A percentile compares a stretch with the other conserved stretches of the same genome.
Evolutionary conservation across 2,329 filamentous ascomycete species (phyloP).

Genomic region (Penicillium rolfsii): DNA sequence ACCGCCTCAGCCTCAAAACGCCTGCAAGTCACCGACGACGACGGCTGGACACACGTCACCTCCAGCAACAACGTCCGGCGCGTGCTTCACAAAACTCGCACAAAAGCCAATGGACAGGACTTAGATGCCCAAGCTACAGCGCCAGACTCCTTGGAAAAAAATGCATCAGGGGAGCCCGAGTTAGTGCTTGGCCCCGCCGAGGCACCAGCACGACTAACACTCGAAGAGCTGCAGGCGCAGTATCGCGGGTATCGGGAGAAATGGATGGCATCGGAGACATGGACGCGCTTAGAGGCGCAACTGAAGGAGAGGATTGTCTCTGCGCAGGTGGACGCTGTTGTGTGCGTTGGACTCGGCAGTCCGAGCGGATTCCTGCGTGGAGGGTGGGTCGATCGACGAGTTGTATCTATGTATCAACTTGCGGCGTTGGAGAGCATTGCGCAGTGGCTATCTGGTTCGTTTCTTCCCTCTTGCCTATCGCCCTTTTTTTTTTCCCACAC

Average conservation of each 20-base stretch:
- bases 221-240: conserved; percentile 37
- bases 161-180: conserved; percentile 4
- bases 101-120: background rate
- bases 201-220: conserved; percentile 38
- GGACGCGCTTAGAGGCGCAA: conserved; percentile 26
- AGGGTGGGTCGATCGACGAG: conserved; percentile 47
- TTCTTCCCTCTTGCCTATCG: background rate
- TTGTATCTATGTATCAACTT: conserved; percentile 47
- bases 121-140: background rate
- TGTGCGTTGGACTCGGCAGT: conserved; percentile 48
- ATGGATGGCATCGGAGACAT: conserved; percentile 38
- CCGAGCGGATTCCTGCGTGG: conserved; percentile 47
- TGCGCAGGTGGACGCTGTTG: conserved; percentile 33
- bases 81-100: conserved; percentile 19
- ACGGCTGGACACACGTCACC: conserved; percentile 51
- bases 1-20: conserved; percentile 35
- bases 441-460: conserved; percentile 32
- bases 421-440: conserved; percentile 41
- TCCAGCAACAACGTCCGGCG: conserved; percentile 36
- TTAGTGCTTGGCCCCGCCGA: conserved; percentile 39
- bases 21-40: conserved; percentile 42
- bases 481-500: background rate
- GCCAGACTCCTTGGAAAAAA: background rate
- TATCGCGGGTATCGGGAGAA: conserved; percentile 33
- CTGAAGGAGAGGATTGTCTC: conserved; percentile 7